A percentile compares a stretch with the other conserved stretches of the same genome.
Conservation (phyloP, 2,329 filamentous ascomycete species). For the Verticillium alfalfae region DNA sequence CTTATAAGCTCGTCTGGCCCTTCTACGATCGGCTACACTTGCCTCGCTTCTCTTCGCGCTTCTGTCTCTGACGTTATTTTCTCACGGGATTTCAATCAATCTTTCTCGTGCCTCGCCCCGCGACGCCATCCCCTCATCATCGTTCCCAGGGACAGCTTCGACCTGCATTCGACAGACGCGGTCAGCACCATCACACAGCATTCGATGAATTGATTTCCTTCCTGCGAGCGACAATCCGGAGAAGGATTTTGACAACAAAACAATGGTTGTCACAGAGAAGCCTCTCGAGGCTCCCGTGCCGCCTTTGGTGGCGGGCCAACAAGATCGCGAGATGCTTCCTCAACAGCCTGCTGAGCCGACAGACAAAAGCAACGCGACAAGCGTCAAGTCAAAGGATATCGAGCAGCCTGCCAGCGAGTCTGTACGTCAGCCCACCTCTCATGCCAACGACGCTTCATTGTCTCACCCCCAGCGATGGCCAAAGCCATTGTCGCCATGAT, state of each 20-base stretch:
- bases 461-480: background rate
- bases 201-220: background rate
- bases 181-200: background rate
- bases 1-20: background rate
- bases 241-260: background rate
- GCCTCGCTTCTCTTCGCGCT: background rate
- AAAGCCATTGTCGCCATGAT: background rate
- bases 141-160: background rate
- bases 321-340: background rate
- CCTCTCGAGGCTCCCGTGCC: background rate
- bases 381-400: background rate
- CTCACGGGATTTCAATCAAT: background rate
- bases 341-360: background rate
- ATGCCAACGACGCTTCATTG: background rate
- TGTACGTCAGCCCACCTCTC: background rate
- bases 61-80: background rate
- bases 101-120: background rate
- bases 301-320: background rate
- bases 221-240: background rate
- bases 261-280: background rate
- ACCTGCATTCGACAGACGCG: background rate
- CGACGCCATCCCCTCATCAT: background rate
- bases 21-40: background rate
- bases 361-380: background rate
- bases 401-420: background rate